Evolutionary conservation across 1,139 yeast genomes (phyloP).

Genomic region (Debaryomycetaceae sp.): DNA sequence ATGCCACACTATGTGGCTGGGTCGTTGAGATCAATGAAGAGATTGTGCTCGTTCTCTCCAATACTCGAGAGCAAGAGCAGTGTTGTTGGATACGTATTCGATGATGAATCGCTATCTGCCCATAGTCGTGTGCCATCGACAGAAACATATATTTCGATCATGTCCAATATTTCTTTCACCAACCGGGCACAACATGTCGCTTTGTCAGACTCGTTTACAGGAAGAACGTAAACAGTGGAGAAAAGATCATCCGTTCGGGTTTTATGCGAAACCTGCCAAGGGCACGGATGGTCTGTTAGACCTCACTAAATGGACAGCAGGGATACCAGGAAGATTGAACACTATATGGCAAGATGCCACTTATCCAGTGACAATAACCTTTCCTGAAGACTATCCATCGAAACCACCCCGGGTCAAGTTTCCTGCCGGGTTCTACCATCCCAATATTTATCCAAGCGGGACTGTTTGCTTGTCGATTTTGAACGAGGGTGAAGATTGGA

Average conservation of each 20-base stretch:
- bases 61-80: too few species aligned
- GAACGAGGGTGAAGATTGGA: conserved; percentile 97
- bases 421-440: conserved; percentile 89
- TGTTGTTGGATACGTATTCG: too few species aligned
- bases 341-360: conserved; percentile 89
- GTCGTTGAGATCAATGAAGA: too few species aligned
- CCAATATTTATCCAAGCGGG: conserved; percentile 95
- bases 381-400: conserved; percentile 92
- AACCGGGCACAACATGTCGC: conserved; percentile 26
- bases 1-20: too few species aligned
- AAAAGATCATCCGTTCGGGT: conserved; percentile 97
- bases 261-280: conserved; percentile 85
- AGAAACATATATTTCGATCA: too few species aligned
- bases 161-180: neutral
- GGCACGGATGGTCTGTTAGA: conserved; percentile 77
- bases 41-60: too few species aligned
- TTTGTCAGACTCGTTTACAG: conserved; percentile 77
- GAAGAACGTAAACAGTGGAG: conserved; percentile 97
- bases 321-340: conserved; percentile 87
- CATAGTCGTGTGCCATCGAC: too few species aligned
- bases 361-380: conserved; percentile 77
- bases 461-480: conserved; percentile 89
- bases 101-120: too few species aligned
- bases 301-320: conserved; percentile 86
- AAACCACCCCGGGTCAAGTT: conserved; percentile 93